phyloP scores from a whole-genome alignment of 2,329 filamentous ascomycete genomes.

The Ophiocordyceps camponoti-saundersi region DNA sequence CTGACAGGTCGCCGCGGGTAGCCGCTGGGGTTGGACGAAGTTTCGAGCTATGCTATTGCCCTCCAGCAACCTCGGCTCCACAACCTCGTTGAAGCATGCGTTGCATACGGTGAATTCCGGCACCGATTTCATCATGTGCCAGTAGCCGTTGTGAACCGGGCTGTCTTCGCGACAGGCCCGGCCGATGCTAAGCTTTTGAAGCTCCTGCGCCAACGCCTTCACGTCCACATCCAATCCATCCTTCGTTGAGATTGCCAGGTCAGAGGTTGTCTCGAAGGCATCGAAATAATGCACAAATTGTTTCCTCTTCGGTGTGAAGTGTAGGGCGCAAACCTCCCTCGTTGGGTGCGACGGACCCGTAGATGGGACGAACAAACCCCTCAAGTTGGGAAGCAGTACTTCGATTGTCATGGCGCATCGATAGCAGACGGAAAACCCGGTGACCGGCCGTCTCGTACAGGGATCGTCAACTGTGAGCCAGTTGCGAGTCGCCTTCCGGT shows the following conservation, averaged over 20 bases:
- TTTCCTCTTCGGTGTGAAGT: slow-evolving; percentile 33
- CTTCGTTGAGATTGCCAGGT: slow-evolving; percentile 26
- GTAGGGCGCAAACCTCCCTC: slow-evolving; percentile 51
- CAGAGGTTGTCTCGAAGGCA: slow-evolving; percentile 38
- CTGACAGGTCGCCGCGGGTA: slow-evolving; percentile 48
- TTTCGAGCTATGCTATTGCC: slow-evolving; percentile 40
- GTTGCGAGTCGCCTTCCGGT: slow-evolving; percentile 33
- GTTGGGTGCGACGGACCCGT: slow-evolving; percentile 26
- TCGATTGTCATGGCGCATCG: slow-evolving; percentile 59
- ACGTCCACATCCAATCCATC: slow-evolving; percentile 29
- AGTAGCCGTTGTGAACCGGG: slow-evolving; percentile 43
- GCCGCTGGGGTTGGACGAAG: slow-evolving; percentile 39
- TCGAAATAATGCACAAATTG: slow-evolving; percentile 45
- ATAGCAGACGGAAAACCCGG: slow-evolving; percentile 59
- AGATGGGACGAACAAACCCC: slow-evolving; percentile 44
- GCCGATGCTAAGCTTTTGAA: slow-evolving; percentile 38
- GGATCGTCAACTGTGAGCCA: slow-evolving; percentile 68
- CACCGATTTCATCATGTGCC: slow-evolving; percentile 63
- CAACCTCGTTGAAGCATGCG: slow-evolving; percentile 67
- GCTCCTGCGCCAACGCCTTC: slow-evolving; percentile 43
- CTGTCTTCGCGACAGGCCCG: slow-evolving; percentile 50
- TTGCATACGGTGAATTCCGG: slow-evolving; percentile 72
- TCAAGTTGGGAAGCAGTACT: slow-evolving; percentile 54
- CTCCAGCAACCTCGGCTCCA: slow-evolving; percentile 48
- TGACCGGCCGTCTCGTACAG: slow-evolving; percentile 42